Percentiles rank a stretch among this genome's conserved stretches.
Evolutionary conservation across 345 rosid species (phyloP).

Genomic region (Cochlearia excelsa): DNA sequence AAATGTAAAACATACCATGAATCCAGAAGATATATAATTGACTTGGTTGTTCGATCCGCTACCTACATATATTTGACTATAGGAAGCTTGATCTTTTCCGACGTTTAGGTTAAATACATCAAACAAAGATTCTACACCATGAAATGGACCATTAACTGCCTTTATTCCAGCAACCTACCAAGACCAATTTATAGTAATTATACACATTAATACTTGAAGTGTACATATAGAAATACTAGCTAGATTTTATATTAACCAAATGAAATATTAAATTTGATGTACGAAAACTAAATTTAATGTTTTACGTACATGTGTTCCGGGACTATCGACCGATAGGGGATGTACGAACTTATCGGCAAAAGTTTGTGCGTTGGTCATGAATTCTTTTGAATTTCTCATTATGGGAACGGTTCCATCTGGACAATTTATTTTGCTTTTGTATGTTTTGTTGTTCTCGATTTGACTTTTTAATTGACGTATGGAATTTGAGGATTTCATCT

Average conservation of each 20-base stretch:
- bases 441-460: not conserved
- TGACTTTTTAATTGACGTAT: not conserved
- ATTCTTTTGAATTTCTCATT: not conserved
- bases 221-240: too few relatives aligned
- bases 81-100: not conserved
- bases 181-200: not conserved
- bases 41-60: not conserved
- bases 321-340: not conserved
- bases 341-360: not conserved
- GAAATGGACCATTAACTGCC: not conserved
- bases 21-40: not conserved
- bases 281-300: too few relatives aligned
- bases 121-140: not conserved
- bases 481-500: not conserved
- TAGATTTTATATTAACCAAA: too few relatives aligned
- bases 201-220: too few relatives aligned
- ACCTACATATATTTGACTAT: not conserved
- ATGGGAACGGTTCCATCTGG: not conserved
- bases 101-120: not conserved
- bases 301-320: not conserved
- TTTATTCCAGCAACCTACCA: not conserved
- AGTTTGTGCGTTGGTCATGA: not conserved
- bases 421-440: not conserved
- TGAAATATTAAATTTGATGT: too few relatives aligned
- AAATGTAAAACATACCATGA: not conserved